phyloP scores from a whole-genome alignment of 306 rosid genomes.

The Cercis canadensis region DNA sequence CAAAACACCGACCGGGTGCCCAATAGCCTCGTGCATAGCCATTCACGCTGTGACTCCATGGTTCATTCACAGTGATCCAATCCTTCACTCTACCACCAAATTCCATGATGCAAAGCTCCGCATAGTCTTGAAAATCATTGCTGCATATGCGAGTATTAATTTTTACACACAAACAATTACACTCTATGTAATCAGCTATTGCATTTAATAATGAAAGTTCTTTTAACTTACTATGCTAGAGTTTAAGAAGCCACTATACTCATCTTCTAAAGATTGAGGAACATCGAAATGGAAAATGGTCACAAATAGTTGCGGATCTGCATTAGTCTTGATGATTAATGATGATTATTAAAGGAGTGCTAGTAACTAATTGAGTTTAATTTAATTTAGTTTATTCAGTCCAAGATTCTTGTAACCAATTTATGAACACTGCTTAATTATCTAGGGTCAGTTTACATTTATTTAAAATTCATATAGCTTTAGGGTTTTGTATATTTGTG shows the following conservation, averaged over 20 bases:
- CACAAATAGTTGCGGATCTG: slow-evolving; percentile 45
- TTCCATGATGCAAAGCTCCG: slow-evolving; percentile 66
- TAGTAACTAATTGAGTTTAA: too few species aligned
- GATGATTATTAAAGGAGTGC: too few species aligned
- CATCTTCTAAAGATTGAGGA: slow-evolving; percentile 54
- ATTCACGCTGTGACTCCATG: slow-evolving; percentile 37
- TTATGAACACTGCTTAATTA: too few species aligned
- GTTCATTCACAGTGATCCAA: slow-evolving; percentile 79
- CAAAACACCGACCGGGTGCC: slow-evolving; percentile 73
- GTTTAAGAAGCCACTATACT: slow-evolving; percentile 60
- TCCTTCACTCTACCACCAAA: slow-evolving; percentile 72
- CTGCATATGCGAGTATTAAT: too few species aligned
- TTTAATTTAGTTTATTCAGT: too few species aligned
- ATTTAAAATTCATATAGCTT: too few species aligned
- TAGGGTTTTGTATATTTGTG: too few species aligned
- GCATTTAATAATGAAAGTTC: too few species aligned
- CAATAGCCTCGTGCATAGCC: slow-evolving; percentile 56
- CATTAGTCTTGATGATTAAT: too few species aligned
- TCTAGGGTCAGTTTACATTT: too few species aligned
- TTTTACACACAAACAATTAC: slow-evolving; percentile 54
- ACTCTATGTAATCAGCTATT: too few species aligned
- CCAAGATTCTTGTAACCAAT: too few species aligned
- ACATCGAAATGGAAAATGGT: slow-evolving; percentile 54
- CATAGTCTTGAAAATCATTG: slow-evolving; percentile 54
- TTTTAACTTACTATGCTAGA: slow-evolving; percentile 49